Conservation (phyloP, 805 yeast genomes). For the Metschnikowia rubicola region DNA sequence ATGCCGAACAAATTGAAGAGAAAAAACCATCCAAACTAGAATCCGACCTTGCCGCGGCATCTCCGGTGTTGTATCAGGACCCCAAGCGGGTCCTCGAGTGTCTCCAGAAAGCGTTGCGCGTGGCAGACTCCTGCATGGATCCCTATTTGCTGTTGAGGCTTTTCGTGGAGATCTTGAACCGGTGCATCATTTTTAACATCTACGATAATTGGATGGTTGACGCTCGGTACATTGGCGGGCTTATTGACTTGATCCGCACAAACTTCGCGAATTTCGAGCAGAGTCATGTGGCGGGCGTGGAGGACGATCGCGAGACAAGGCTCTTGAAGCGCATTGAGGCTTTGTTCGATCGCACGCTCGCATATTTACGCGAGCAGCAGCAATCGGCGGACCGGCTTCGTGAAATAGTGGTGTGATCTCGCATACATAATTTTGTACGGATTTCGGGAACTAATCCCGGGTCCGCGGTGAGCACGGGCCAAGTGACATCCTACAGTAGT, state of each 20-base stretch:
- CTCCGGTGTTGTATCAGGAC: constrained; percentile 30
- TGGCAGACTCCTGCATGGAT: constrained; percentile 94
- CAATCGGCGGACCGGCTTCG: constrained; percentile 3
- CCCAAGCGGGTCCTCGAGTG: constrained; percentile 84
- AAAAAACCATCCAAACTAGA: constrained; percentile 9
- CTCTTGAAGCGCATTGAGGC: constrained; percentile 28
- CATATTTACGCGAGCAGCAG: constrained; percentile 64
- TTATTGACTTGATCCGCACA: constrained; percentile 75
- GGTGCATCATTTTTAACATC: constrained; percentile 79
- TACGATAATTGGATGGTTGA: constrained; percentile 74
- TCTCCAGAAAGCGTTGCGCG: constrained; percentile 79
- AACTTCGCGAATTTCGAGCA: constrained; percentile 49
- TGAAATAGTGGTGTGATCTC: constrained; percentile 1
- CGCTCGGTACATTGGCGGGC: constrained; percentile 74
- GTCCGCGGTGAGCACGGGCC: no score
- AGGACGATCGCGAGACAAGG: constrained; percentile 25
- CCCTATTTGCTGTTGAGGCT: constrained; percentile 67
- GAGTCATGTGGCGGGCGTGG: constrained; percentile 22
- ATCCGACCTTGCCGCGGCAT: constrained; percentile 21
- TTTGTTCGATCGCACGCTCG: constrained; percentile 66
- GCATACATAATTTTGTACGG: no score
- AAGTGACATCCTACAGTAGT: no score
- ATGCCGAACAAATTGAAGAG: neutral
- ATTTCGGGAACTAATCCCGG: no score
- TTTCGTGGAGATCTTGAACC: constrained; percentile 84